These are phyloP conservation scores for Fomitopsis schrenkii DNA, from an alignment of 1,284 basidiomycete genomes.

Conservation along the genomic window DNA sequence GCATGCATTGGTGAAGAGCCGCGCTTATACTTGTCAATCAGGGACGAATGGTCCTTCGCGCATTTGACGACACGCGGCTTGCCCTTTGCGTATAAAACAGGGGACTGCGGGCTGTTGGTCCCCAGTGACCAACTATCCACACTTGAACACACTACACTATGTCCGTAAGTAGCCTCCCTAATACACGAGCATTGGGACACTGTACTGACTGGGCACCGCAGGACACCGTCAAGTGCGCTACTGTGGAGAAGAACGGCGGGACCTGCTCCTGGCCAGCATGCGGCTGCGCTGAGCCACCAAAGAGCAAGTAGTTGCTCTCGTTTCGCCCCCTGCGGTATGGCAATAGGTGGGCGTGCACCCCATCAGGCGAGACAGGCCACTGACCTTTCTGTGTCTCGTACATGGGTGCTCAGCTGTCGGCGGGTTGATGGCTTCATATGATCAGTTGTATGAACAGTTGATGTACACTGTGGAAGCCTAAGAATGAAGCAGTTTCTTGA, in stretches of 20 bases:
- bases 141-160: background rate
- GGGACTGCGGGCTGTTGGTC: background rate
- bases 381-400: too few relatives aligned
- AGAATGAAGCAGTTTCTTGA: background rate
- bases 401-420: background rate
- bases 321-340: background rate
- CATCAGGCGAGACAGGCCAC: background rate
- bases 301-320: conserved; percentile 2
- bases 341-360: background rate
- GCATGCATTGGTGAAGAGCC: background rate
- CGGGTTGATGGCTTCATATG: background rate
- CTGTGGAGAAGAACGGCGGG: conserved; percentile 4
- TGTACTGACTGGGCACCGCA: background rate
- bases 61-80: background rate
- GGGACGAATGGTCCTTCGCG: background rate
- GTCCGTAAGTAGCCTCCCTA: background rate
- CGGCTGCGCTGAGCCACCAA: conserved; percentile 6
- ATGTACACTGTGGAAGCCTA: background rate
- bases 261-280: conserved; percentile 4
- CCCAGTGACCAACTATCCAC: background rate
- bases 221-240: conserved; percentile 7
- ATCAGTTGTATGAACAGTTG: background rate
- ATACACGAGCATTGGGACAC: background rate
- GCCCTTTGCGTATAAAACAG: background rate
- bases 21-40: too few relatives aligned